Base-by-base conservation (phyloP, 192 early-diverging fungal species). In the Entomortierella chlamydospora region DNA sequence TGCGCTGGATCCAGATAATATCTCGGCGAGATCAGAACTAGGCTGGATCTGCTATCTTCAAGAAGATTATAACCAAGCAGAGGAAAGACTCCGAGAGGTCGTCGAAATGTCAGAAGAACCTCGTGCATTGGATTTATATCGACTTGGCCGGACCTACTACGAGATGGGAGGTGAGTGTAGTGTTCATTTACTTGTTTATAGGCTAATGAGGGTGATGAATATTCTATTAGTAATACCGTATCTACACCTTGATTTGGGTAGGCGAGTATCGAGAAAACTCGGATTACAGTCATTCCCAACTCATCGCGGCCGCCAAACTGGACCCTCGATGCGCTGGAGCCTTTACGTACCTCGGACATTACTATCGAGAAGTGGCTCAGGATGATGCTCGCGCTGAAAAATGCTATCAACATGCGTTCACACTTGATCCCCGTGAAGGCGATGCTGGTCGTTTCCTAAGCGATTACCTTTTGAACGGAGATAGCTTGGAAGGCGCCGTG, bases 401-500 rank as follows among this genome's bases (percentile, higher is more conserved):
- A 64, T 99, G 96, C 76, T 95, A 93, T 74, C 81, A 87, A 58
- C 93, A 94, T 68, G 94, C 95, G 2, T 84, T 94, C n/a, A 71
- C 86, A 0, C 76, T 95, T 54, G 90, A 95, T 67, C 79, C 85
- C 4, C 67, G 79, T 31, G 90, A 95, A 81, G 81, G 85, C 29
- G 88, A 90, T 15, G 92, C 95, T 5, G 94, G 87, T 1, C 64
- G 86, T 15, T 72, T 78, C 29, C 81, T 99, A 30, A 87, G 86
- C 37, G 83, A 89, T 39, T 87, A 94, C 28, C 91, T 91, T 37
- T 51, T 91, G 45, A 73, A 64, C 0, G 84, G 85, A 9, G 82
- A 82, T 4, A 69, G 88, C 29, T 10, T 64, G 1, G 74, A 81
- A 26, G 57, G 84, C 22, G 92, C 92, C 0, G 81, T 84, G 26